A percentile compares a stretch with the other conserved stretches of the same genome.
Evolutionary conservation across 805 yeast species (phyloP).

Genomic region (Candida anglica): DNA sequence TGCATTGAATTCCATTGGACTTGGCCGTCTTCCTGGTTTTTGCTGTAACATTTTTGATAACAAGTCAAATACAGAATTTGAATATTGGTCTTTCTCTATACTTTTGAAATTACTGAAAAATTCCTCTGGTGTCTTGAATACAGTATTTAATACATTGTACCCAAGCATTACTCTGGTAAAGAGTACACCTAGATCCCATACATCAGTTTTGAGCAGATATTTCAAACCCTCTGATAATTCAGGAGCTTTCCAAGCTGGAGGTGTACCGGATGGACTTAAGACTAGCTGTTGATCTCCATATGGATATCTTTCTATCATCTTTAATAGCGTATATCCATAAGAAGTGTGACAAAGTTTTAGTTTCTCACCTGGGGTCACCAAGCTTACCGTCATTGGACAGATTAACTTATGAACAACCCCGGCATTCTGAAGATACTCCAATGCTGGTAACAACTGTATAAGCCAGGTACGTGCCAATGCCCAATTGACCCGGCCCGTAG

Average conservation of each 20-base stretch:
- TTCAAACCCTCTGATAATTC: constrained; percentile 55
- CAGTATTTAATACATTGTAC: constrained; percentile 60
- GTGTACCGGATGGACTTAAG: constrained; percentile 10
- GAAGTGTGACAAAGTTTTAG: constrained; percentile 60
- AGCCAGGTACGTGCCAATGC: constrained; percentile 85
- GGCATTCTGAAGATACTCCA: constrained; percentile 80
- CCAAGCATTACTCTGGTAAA: constrained; percentile 43
- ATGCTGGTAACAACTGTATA: constrained; percentile 77
- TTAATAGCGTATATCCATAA: constrained; percentile 33
- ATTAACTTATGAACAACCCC: constrained; percentile 76
- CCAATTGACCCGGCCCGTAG: constrained; percentile 53
- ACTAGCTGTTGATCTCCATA: constrained; percentile 7
- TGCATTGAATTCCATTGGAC: constrained; percentile 82
- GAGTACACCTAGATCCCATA: constrained; percentile 87
- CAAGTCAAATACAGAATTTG: constrained; percentile 64
- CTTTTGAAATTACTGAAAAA: constrained; percentile 21
- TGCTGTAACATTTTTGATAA: constrained; percentile 60
- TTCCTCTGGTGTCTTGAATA: constrained; percentile 45
- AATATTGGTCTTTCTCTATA: constrained; percentile 54
- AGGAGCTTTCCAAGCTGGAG: constrained; percentile 72
- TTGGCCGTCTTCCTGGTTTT: constrained; percentile 67
- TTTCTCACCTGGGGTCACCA: constrained; percentile 21
- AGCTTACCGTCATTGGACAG: constrained; percentile 48
- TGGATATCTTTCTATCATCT: constrained; percentile 21
- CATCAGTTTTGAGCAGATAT: constrained; percentile 82